phyloP scores from a whole-genome alignment of 352 stramenopile genomes.

The Pythium oligandrum region DNA sequence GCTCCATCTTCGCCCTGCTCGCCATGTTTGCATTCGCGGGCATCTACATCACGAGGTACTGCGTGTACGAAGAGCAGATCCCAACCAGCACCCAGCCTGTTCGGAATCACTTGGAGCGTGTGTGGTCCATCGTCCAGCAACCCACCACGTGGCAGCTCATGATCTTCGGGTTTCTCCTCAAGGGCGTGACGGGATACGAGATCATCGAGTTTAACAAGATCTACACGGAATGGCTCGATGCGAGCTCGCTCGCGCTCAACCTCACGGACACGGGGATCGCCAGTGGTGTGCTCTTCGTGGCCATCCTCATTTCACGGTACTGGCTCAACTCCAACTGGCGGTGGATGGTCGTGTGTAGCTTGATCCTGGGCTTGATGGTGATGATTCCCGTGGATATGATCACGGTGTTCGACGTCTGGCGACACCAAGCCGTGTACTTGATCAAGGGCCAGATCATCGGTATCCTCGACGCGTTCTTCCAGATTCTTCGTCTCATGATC shows the following conservation, averaged over 20 bases:
- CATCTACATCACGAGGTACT: not conserved
- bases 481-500: slow-evolving; percentile 6
- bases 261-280: too few species aligned
- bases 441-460: slow-evolving; percentile 3
- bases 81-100: too few species aligned
- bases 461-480: slow-evolving; percentile 5
- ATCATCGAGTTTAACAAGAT: too few species aligned
- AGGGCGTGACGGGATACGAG: too few species aligned
- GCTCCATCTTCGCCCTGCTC: slow-evolving; percentile 12
- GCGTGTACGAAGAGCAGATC: too few species aligned
- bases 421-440: slow-evolving; percentile 10
- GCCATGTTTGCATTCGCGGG: slow-evolving; percentile 12
- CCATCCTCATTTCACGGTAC: too few species aligned
- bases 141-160: slow-evolving; percentile 10
- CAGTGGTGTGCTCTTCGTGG: too few species aligned
- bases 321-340: slow-evolving; percentile 18
- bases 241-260: slow-evolving; percentile 1
- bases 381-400: slow-evolving; percentile 5
- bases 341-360: not conserved
- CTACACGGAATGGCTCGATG: not conserved
- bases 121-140: slow-evolving; percentile 9
- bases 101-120: not conserved
- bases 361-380: slow-evolving; percentile 9
- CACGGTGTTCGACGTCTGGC: slow-evolving; percentile 9
- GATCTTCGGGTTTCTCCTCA: slow-evolving; percentile 13